Conservation (phyloP, 192 early-diverging fungal species). For the Coemansia sp. region DNA sequence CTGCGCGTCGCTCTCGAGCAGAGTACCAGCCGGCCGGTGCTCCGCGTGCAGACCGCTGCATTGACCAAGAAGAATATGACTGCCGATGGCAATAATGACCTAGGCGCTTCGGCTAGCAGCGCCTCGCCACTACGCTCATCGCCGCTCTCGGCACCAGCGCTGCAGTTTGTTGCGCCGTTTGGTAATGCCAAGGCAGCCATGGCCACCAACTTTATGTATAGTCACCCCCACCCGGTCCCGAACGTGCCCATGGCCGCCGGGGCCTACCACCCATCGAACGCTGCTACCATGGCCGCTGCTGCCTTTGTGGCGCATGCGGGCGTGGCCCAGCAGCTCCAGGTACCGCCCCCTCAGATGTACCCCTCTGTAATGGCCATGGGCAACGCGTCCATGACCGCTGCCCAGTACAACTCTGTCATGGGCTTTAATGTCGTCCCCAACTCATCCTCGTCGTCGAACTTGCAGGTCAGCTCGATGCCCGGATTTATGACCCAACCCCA, state of each 20-base stretch:
- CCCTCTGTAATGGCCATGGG: neutral
- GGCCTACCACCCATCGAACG: slow-evolving; percentile 19
- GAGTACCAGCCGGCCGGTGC: slow-evolving; percentile 25
- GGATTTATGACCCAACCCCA: slow-evolving; percentile 21
- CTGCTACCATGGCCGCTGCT: slow-evolving; percentile 25
- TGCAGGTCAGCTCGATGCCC: slow-evolving; percentile 46
- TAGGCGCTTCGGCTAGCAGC: neutral
- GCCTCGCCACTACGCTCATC: slow-evolving; percentile 34
- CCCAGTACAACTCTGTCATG: slow-evolving; percentile 24
- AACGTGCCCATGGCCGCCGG: slow-evolving; percentile 1
- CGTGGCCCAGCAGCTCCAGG: slow-evolving; percentile 25
- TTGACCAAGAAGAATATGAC: neutral
- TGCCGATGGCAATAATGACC: neutral
- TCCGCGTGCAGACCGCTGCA: slow-evolving; percentile 40
- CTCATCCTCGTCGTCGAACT: slow-evolving; percentile 1
- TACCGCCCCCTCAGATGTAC: slow-evolving; percentile 2
- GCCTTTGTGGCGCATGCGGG: slow-evolving; percentile 41
- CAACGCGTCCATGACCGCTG: slow-evolving; percentile 13
- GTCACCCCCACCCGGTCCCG: neutral
- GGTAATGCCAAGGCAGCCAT: slow-evolving; percentile 6
- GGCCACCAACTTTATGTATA: slow-evolving; percentile 8
- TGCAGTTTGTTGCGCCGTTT: slow-evolving; percentile 24
- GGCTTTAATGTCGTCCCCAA: slow-evolving; percentile 12
- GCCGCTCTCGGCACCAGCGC: slow-evolving; percentile 47
- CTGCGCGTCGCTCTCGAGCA: slow-evolving; percentile 18